Evolutionary conservation across 2,329 filamentous ascomycete genomes (phyloP), one percentile per base, ranked within the genome.

Genomic region (Fusarium decemcellulare): DNA sequence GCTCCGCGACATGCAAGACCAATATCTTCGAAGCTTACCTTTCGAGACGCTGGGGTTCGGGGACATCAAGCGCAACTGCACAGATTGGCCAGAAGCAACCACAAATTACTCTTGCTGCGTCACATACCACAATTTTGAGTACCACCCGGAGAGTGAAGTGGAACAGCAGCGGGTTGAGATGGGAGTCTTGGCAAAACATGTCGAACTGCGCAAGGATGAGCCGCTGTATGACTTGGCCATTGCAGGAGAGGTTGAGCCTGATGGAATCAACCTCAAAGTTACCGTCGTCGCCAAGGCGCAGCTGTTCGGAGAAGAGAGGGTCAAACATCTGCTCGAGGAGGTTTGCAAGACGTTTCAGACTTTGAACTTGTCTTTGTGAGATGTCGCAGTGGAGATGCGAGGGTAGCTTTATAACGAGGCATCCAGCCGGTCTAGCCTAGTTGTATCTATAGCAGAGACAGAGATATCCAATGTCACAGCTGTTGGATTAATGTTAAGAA

Each of bases 51-150:
- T 72, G 0, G 70, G 70, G 2, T 63, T 72, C 12, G 58, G 68
- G 4, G 67, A 72, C 4, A 27, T 72, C 36, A 68, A 68, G 23
- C 42, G 48, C 14, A 72, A 72, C 54, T 72, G 70, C 40, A 72
- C 67, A 0, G 47, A 70, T 5, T 72, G 70, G 70, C 44, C 65
- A 4, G 59, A 56, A 5, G n/a, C n/a, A 0, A 47, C 34, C 1
- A 18, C 51, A 0, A 65, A 67, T 30, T 67, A 34, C 40, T 37
- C 51, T 10, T 29, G 29, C 8, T 65, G 51, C 6, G 47, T 61
- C 0, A 56, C 53, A 12, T 67, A 67, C 4, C 64, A 67, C 7
- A 65, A 61, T 18, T 65, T 67, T 14, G 56, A 67, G 29, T 61
- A 61, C 8, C 61, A 67, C 11, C 64, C 64, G 0, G 51, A 67